Base-by-base conservation (phyloP, 768 basidiomycete species). In the Cystobasidium ongulense region DNA sequence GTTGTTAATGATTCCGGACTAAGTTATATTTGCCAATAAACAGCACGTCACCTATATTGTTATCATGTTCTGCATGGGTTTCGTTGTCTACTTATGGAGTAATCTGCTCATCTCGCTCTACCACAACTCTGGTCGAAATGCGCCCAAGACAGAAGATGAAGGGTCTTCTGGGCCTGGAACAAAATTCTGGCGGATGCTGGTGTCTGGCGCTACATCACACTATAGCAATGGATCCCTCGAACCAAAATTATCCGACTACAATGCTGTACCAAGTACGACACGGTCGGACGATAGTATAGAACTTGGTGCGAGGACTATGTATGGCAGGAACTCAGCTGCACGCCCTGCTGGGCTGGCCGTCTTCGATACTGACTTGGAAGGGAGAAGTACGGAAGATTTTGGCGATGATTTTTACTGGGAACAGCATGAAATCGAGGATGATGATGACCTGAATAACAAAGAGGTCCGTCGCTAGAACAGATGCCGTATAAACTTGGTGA, bases 1-100 rank as follows among this genome's bases (percentile, higher is more conserved):
- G n/a, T 64, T 7, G 23, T 31, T 17, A 38, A 5, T 21, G n/a
- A 29, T 43, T 36, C 7, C 2, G 38, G 11, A 4, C 63, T 27
- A 27, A 21, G 33, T 15, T 43, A 64, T 21, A 11, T 36, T 4
- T 25, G 57, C 11, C 7, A 36, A 5, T 10, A 15, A 10, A 36
- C 23, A 64, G 63, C 63, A 64, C 41, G 63, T 64, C n/a, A 64
- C 63, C 25, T 64, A 64, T 35, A 64, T 64, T 25, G 41, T 64
- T 17, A 38, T 64, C 29, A 35, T 64, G 23, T 38, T 64, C n/a
- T 64, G 63, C 63, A 27, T 64, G 25, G 63, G 36, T 21, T 64
- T 64, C 41, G 29, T 64, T 15, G 29, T 64, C 35, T 41, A 64
- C 29, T 35, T 64, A 2, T 64, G 63, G 63, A 27, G 27, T 13